Conservation (phyloP, 768 basidiomycete species). For the Suillus luteus region DNA sequence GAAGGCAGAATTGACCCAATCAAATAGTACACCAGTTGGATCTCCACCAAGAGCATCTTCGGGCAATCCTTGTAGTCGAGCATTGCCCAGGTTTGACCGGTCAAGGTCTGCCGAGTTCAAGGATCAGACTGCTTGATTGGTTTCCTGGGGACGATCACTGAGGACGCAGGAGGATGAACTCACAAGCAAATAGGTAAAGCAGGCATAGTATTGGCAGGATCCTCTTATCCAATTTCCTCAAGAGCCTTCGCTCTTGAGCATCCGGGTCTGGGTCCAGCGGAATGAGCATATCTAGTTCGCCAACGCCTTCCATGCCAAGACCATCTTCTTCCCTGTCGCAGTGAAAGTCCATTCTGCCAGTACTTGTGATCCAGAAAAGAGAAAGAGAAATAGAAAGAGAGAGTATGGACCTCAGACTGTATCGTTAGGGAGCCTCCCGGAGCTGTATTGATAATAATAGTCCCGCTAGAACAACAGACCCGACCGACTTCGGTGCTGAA, state of each 20-base stretch:
- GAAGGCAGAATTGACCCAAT: constrained; percentile 77
- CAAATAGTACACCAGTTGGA: constrained; percentile 66
- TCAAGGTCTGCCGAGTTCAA: constrained; percentile 50
- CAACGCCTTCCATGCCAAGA: not conserved
- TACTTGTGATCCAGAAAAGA: not conserved
- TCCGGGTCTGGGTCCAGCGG: constrained; percentile 29
- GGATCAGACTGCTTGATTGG: constrained; percentile 1
- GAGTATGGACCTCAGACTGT: not conserved
- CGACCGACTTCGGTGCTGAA: not conserved
- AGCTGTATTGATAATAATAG: not conserved
- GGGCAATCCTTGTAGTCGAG: constrained; percentile 70
- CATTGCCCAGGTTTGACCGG: constrained; percentile 79
- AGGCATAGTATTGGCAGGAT: constrained; percentile 73
- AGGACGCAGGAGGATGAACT: constrained; percentile 30
- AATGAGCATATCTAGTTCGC: constrained; percentile 22
- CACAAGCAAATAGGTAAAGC: constrained; percentile 78
- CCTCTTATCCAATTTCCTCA: constrained; percentile 65
- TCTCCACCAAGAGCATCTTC: constrained; percentile 68
- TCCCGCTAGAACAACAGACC: not conserved
- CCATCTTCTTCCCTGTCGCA: constrained; percentile 35
- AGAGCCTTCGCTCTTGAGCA: constrained; percentile 47
- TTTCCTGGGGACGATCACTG: too few relatives aligned
- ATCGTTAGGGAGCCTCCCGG: not conserved
- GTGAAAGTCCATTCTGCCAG: constrained; percentile 3
- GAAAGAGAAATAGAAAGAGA: not conserved